Evolutionary conservation across 148 eudicot species (phyloP), one percentile per base, ranked within the genome.

Genomic region (Chenopodium album): DNA sequence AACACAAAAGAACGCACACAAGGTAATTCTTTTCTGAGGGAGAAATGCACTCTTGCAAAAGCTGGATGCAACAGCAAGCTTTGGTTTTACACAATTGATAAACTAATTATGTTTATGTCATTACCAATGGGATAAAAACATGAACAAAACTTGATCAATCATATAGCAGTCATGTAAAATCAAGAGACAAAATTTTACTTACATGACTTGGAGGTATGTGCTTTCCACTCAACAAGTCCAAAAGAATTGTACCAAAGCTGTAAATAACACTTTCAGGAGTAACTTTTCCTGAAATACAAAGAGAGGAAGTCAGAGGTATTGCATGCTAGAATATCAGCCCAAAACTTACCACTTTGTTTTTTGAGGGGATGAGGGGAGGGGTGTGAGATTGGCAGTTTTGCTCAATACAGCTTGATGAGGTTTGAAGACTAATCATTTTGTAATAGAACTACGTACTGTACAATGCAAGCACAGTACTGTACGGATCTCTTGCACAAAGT

Each of bases 141-240:
- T 17, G 56, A 59, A 28, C 16, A 9, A 23, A 75, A 4, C 16
- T 31, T 52, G 1, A 48, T 44, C 9, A 81, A 44, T 46, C 63
- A 28, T 9, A 29, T 19, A 67, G 54, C 56, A 22, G 22, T 50
- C 28, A n/a, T 46, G 75, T 4, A 11, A 73, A 26, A 14, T 19
- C 79, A 76, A 47, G 84, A 46, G 34, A 66, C 7, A 41, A 28
- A 23, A 41, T n/a, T 64, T 32, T 22, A 86, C 96, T 87, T 79
- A 94, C 98, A 83, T 94, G 98, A 88, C 90, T 94, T 29, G 98
- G 98, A 81, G 98, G 98, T 78, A 94, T 94, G 82, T 94, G 98
- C 82, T 94, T 94, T 80, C 98, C 98, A 71, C 98, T 94, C 48
- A 94, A 86, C 73, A 94, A 86, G 83, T 94, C 97, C 88, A 94